Evolutionary conservation across 768 basidiomycete genomes (phyloP).

Genomic region (Collybiopsis confluens): DNA sequence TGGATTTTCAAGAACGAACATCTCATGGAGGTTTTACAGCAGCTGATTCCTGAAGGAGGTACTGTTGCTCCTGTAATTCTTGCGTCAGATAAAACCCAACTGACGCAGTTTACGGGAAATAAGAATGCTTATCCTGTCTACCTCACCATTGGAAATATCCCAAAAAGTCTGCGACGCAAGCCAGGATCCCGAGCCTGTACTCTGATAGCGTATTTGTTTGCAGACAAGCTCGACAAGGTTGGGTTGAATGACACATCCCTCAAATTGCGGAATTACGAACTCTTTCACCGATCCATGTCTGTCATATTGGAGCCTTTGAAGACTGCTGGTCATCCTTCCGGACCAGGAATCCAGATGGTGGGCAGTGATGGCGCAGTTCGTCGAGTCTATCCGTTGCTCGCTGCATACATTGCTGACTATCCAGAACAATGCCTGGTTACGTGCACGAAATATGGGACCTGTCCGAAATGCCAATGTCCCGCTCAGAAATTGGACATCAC

Average conservation of each 20-base stretch:
- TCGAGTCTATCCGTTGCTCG: too few relatives aligned
- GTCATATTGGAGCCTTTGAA: too few relatives aligned
- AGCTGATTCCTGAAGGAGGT: too few relatives aligned
- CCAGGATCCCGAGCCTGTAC: not conserved
- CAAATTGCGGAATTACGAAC: too few relatives aligned
- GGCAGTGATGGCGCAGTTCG: not conserved
- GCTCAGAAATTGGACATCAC: not conserved
- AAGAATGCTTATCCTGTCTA: too few relatives aligned
- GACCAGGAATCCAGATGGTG: not conserved
- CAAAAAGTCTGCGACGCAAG: constrained; percentile 16
- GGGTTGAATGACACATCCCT: not conserved
- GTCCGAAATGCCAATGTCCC: not conserved
- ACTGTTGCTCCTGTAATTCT: too few relatives aligned
- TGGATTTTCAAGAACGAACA: constrained; percentile 19
- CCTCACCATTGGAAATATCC: too few relatives aligned
- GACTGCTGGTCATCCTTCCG: too few relatives aligned
- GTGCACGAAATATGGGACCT: not conserved
- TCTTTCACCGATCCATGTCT: too few relatives aligned
- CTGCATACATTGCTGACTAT: constrained; percentile 8
- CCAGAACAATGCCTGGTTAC: not conserved
- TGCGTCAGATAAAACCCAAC: too few relatives aligned
- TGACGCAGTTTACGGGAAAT: too few relatives aligned
- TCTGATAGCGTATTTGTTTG: not conserved
- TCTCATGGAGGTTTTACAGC: constrained; percentile 21
- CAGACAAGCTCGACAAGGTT: not conserved